Percentiles rank a stretch among this genome's conserved stretches.
Evolutionary conservation across 2,329 filamentous ascomycete species (phyloP).

Genomic region (Cadophora gregata): DNA sequence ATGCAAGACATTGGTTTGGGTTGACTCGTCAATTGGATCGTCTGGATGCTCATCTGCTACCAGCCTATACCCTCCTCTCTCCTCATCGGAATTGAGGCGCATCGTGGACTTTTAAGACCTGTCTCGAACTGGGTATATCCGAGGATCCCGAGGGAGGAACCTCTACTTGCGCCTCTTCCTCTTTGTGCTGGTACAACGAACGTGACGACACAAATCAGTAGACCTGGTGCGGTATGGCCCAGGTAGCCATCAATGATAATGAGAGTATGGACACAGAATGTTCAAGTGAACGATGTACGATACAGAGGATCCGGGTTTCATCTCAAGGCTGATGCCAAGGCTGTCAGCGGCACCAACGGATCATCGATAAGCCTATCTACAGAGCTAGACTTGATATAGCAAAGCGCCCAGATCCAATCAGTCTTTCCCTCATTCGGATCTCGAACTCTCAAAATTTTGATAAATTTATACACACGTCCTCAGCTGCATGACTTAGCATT

Average conservation of each 20-base stretch:
- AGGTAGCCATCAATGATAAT: background rate
- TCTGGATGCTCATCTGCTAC: constrained; percentile 40
- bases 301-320: constrained; percentile 10
- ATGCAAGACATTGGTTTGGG: constrained; percentile 34
- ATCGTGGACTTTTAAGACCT: constrained; percentile 19
- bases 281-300: background rate
- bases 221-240: background rate
- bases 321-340: constrained; percentile 21
- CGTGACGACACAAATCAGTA: background rate
- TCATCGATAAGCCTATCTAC: constrained; percentile 23
- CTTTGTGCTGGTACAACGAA: background rate
- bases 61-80: constrained; percentile 30
- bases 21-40: constrained; percentile 41
- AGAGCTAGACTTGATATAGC: constrained; percentile 2
- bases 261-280: background rate
- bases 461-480: background rate
- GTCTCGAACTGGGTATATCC: constrained; percentile 11
- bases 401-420: constrained; percentile 5
- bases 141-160: background rate
- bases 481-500: background rate
- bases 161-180: background rate
- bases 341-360: constrained; percentile 9
- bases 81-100: constrained; percentile 32
- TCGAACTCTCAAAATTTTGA: constrained; percentile 20
- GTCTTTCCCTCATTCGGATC: constrained; percentile 25